Base-by-base conservation (phyloP, 176 grass and related monocot species). In the Eragrostis curvula region DNA sequence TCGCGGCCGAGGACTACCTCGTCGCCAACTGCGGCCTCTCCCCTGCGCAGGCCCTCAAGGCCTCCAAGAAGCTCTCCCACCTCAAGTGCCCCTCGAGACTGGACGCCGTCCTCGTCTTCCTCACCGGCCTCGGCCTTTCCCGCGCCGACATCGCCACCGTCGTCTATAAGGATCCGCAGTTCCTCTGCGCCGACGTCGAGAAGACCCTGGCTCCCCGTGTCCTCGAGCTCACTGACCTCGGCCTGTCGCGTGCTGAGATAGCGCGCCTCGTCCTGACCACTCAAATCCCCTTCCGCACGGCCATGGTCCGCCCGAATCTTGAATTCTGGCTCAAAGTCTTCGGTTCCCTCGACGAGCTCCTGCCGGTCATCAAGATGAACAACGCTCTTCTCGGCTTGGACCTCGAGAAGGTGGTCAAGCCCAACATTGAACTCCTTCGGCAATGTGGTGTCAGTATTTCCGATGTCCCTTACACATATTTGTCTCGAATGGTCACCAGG, bases 171-270 rank as follows among this genome's bases (percentile, higher is more conserved):
- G 71, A 87, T 62, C 70, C 78, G 51, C 11, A 8, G 18, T 12
- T 87, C 27, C 85, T 87, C 61, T 75, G 78, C 11, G 41, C 78
- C 14, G 21, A 21, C 11, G 70, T 87, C 25, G 71, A 75, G 28
- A 68, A 11, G 2, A 87, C 29, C 50, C 78, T 87, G 5, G 21
- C 40, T 0, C 57, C 24, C 21, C 78, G 85, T 50, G 28, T 81
- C 50, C 49, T 0, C n/a, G 51, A 81, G 70, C 69, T 81, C 50
- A 6, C 12, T 12, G 42, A 2, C 25, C 27, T 81, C 20, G 44
- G 68, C 5, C 44, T 71, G 44, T 45, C 73, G 57, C 70, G 23
- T 7, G 9, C 32, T 40, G 30, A 45, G 77, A 75, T 81, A 41
- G 51, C 70, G 20, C 78, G 52, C 41, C 62, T 87, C 70, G 7